phyloP scores from a whole-genome alignment of 768 basidiomycete species.

The Boletus rubescentipes region DNA sequence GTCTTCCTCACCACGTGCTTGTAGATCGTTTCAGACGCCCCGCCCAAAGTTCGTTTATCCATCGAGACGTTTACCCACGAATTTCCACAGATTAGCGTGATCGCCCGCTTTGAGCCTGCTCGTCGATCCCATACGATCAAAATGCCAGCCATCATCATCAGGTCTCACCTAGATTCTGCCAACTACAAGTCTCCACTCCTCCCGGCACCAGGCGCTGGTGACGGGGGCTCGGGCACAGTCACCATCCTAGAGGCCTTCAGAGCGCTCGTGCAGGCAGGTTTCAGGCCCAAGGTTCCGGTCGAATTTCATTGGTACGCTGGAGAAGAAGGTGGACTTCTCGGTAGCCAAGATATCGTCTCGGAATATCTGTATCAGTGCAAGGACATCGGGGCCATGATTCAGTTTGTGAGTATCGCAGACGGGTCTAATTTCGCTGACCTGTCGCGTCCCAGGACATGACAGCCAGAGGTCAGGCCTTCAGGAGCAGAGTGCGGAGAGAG shows the following conservation, averaged over 20 bases:
- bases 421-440: background rate
- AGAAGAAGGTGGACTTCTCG: conserved; percentile 32
- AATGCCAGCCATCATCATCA: conserved; percentile 36
- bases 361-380: conserved; percentile 45
- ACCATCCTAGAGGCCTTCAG: conserved; percentile 54
- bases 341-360: conserved; percentile 51
- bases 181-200: conserved; percentile 40
- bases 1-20: background rate
- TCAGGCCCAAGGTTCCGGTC: conserved; percentile 53
- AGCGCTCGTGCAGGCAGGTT: conserved; percentile 54
- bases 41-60: conserved; percentile 15
- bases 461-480: too few species aligned
- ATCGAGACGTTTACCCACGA: conserved; percentile 23
- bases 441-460: conserved; percentile 35
- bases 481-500: too few species aligned
- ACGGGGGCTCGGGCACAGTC: conserved; percentile 46
- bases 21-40: conserved; percentile 14
- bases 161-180: conserved; percentile 44
- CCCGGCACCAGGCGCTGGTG: conserved; percentile 43
- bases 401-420: conserved; percentile 45
- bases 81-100: too few species aligned
- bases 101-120: conserved; percentile 28
- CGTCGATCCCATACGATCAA: background rate
- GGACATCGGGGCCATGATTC: conserved; percentile 50
- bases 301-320: conserved; percentile 53